Evolutionary conservation across 768 basidiomycete genomes (phyloP).

Genomic region (Tricholoma flavovirens): DNA sequence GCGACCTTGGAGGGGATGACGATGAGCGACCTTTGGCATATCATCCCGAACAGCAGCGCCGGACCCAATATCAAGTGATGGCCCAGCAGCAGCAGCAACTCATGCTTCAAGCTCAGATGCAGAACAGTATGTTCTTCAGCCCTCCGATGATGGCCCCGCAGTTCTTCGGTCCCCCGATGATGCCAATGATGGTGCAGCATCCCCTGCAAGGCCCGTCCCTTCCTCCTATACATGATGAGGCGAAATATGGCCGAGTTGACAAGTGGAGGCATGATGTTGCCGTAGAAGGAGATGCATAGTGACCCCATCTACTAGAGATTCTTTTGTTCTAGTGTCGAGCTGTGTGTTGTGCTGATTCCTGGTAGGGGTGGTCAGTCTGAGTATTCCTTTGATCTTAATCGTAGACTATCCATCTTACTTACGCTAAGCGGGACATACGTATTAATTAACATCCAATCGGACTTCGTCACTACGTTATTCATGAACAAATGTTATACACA

Average conservation of each 20-base stretch:
- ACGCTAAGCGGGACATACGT: background rate
- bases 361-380: background rate
- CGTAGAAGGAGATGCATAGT: constrained; percentile 50
- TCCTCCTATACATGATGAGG: constrained; percentile 57
- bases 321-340: background rate
- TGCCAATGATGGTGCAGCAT: constrained; percentile 40
- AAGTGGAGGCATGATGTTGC: constrained; percentile 77
- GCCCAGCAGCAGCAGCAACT: constrained; percentile 51
- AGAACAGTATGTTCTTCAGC: constrained; percentile 70
- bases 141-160: constrained; percentile 63
- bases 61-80: constrained; percentile 59
- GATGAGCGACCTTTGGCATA: constrained; percentile 68
- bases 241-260: constrained; percentile 69
- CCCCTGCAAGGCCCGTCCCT: constrained; percentile 50
- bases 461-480: background rate
- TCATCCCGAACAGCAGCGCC: constrained; percentile 76
- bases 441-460: background rate
- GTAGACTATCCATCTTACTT: background rate
- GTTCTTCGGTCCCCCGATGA: constrained; percentile 57
- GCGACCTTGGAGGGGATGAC: constrained; percentile 43
- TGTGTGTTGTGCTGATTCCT: background rate
- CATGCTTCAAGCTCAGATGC: constrained; percentile 75
- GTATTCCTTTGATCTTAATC: background rate
- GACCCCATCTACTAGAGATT: background rate
- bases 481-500: constrained; percentile 8